Evolutionary conservation across 352 stramenopile genomes (phyloP), one percentile per base, ranked within the genome.

Genomic region (Phytophthora crassamura): DNA sequence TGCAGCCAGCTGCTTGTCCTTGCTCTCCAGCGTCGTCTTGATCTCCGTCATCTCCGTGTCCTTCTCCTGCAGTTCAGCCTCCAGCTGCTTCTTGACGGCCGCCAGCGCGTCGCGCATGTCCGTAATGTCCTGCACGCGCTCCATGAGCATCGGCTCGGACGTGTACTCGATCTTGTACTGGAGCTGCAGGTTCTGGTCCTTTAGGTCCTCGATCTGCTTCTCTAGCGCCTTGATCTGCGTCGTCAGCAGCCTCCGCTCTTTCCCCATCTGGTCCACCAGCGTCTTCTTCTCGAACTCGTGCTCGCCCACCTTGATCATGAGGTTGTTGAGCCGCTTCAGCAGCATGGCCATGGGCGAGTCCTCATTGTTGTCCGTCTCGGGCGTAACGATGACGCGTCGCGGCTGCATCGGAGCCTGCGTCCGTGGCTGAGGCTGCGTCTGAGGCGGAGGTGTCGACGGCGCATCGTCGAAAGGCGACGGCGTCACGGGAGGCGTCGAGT

Each of bases 271-370:
- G 39, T 92, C 82, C 40, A 93, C 84, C 22, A 94, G 80, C 64
- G 75, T 90, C 61, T 91, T 92, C 76, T 94, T 94, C 68, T 94
- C 86, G 42, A 93, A 94, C 63, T 94, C 86, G 75, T 93, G 86
- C 58, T 94, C 84, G 46, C 86, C 86, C 9, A 86, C 84, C 60
- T 91, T 89, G 47, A 94, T 71, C 84, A 93, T 93, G n/a, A 94
- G 72, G 38, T 81, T 75, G 65, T 94, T 94, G 51, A 94, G 75
- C 36, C 86, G 72, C 39, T 88, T 88, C 12, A 94, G 65, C 51
- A 94, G 68, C 86, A 94, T 93, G 7, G 72, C 50, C 77, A 94
- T 91, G 3, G 85, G 57, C 20, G 75, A 78, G 46, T 89, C 57
- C 2, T 72, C 70, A n/a, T 71, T 75, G 14, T 14, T 38, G 3